Percentiles rank a stretch among this genome's conserved stretches.
These are phyloP conservation scores for Leishmania arabica DNA, from an alignment of 208 protist species.

Conservation along the genomic window DNA sequence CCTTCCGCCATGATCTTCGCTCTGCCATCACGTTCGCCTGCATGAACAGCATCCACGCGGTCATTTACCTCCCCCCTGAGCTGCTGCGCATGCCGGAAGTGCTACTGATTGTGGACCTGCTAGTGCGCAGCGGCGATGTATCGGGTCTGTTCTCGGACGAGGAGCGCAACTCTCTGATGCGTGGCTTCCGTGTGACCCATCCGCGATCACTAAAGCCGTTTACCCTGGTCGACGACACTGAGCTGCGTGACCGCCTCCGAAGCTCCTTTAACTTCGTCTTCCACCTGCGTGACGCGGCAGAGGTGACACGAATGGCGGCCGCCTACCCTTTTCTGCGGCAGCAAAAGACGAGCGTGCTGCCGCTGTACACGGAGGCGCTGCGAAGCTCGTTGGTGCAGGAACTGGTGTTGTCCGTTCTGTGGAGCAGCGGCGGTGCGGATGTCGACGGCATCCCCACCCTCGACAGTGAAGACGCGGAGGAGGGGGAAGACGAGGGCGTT, in stretches of 20 bases:
- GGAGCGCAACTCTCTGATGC: conserved; percentile 53
- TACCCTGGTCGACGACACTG: conserved; percentile 41
- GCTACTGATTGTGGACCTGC: conserved; percentile 48
- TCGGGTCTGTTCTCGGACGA: conserved; percentile 67
- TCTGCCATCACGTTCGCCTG: conserved; percentile 50
- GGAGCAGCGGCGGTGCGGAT: conserved; percentile 5
- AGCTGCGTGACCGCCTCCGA: conserved; percentile 63
- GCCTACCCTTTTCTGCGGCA: conserved; percentile 50
- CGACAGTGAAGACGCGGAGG: conserved; percentile 20
- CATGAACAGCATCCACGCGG: conserved; percentile 50
- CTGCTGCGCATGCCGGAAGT: conserved; percentile 52
- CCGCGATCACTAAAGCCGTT: conserved; percentile 35
- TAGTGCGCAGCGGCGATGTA: conserved; percentile 70
- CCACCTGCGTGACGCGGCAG: conserved; percentile 40
- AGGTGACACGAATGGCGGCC: conserved; percentile 34
- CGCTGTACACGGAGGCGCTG: conserved; percentile 31
- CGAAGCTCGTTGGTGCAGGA: conserved; percentile 36
- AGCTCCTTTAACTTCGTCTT: conserved; percentile 61
- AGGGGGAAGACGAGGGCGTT: neutral
- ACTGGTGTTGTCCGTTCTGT: conserved; percentile 40
- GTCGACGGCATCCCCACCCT: conserved; percentile 16
- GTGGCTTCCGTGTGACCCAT: conserved; percentile 27
- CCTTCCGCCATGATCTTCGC: conserved; percentile 59
- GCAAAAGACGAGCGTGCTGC: conserved; percentile 28
- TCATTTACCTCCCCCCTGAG: conserved; percentile 58